Evolutionary conservation across 163 green algal genomes (phyloP), one percentile per base, ranked within the genome.

Genomic region (Scenedesmus sp.): DNA sequence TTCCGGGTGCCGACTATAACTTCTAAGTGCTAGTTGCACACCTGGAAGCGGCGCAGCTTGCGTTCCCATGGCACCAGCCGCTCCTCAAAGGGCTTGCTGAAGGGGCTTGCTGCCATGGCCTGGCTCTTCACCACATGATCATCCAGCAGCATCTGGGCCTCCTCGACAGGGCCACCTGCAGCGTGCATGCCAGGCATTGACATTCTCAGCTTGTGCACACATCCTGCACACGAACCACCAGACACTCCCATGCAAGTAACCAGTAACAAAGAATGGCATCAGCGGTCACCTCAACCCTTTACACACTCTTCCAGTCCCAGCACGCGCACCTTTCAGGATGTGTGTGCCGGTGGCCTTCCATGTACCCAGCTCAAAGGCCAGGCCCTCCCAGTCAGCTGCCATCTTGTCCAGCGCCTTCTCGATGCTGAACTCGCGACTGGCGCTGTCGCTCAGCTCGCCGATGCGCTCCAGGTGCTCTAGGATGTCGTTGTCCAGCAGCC

Each of bases 111-210:
- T 9, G 91, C 92, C 96, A 98, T 98, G 73, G 96, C 96, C 91
- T 96, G 94, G 86, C 91, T 96, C 95, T 98, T 98, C 20, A 98
- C 94, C 46, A 97, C 62, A 76, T 97, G 96, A 92, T 98, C 96
- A 82, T 98, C 96, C 89, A 98, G 94, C 89, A 98, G 94, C 13
- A 85, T 88, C 92, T 97, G 96, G 20, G 96, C 96, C 92, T 98
- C 96, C 82, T 98, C 96, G 64, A 98, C 93, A 10, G 96, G 96
- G 93, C 95, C 59, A 91, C 94, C 90, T 93, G 90, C 23, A 89
- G 6, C 15, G 13, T 70, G 62, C 10, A 70, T 70, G 9, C 8
- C 62, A 70, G 12, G 62, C 62, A 70, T 23, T 46, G 34, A 46
- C 34, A 46, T 46, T 46, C 34, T 46, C 34, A 46, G 34, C 62